These are phyloP conservation scores for Fremontodendron californicum DNA, from an alignment of 345 rosid genomes.

Conservation along the genomic window DNA sequence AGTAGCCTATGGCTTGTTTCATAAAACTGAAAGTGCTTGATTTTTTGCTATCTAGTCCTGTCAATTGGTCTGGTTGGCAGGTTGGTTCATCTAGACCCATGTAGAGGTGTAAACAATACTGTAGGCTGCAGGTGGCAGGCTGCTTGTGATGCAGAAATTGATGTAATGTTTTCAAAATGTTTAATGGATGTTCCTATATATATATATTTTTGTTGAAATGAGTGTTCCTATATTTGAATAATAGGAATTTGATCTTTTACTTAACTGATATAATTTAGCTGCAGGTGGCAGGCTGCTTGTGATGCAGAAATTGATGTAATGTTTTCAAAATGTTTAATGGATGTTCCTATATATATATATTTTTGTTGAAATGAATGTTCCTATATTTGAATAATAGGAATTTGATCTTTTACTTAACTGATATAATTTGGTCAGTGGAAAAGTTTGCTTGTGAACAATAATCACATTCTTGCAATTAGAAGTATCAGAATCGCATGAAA, in stretches of 20 bases:
- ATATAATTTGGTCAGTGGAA: neutral
- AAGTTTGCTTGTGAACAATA: neutral
- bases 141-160: too few relatives aligned
- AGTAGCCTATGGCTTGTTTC: neutral
- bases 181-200: neutral
- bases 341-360: too few relatives aligned
- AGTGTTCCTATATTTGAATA: neutral
- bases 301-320: too few relatives aligned
- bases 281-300: too few relatives aligned
- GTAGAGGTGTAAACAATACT: neutral
- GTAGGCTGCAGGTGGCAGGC: too few relatives aligned
- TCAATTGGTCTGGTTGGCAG: neutral
- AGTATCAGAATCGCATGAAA: neutral
- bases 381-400: neutral
- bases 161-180: too few relatives aligned
- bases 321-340: neutral
- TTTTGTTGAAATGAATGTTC: too few relatives aligned
- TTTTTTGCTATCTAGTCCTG: neutral
- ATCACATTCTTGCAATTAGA: neutral
- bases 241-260: neutral
- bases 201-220: too few relatives aligned
- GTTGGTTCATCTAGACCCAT: neutral
- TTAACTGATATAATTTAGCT: neutral
- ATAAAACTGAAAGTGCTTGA: neutral
- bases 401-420: neutral